Base-by-base conservation (phyloP, 2,329 filamentous ascomycete genomes). In the Metarhizium sp. region DNA sequence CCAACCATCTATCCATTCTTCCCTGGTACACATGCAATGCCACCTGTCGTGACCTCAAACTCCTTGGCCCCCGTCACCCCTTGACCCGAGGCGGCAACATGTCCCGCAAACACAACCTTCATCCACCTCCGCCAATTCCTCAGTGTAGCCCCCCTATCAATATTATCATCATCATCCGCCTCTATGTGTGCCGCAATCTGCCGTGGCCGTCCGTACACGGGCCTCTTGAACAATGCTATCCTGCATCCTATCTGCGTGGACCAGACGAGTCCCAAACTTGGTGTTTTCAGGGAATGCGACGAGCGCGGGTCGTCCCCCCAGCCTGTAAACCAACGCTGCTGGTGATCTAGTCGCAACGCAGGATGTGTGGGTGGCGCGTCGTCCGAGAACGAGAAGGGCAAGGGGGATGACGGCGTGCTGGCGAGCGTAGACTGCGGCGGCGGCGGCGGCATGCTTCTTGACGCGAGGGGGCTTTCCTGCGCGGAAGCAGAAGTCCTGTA, bases 271-370 rank as follows among this genome's bases (percentile, higher is more conserved):
- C 92, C 92, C 29, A 97, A 73, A 6, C 88, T 88, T 0, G 92
- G 92, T 0, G 89, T 96, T 72, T 96, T 97, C 55, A 87, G 72
- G 8, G 71, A 63, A 51, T 74, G 68, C 13, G 71, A 65, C 20
- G 73, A 69, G 30, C 71, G 63, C 16, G 78, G 73, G 55, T 84
- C 78, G 68, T 95, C 89, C 25, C 92, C 91, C 92, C 94, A 96
- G 59, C 94, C 92, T 4, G 92, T 95, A 72, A 96, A 95, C 82
- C 92, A 96, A 47, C 88, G 82, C 69, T 96, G 90, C 71, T 97
- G 92, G 70, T 96, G 88, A 63, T 95, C 86, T 8, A 96, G 80
- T 36, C 82, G 80, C 42, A 96, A 76, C 0, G 85, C 82, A 13
- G 78, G 70, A 0, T 73, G 73, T 1, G 69, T 64, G 14, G 70